Base-by-base conservation (phyloP, 2,329 filamentous ascomycete genomes). In the Paraphaeosphaeria minitans region DNA sequence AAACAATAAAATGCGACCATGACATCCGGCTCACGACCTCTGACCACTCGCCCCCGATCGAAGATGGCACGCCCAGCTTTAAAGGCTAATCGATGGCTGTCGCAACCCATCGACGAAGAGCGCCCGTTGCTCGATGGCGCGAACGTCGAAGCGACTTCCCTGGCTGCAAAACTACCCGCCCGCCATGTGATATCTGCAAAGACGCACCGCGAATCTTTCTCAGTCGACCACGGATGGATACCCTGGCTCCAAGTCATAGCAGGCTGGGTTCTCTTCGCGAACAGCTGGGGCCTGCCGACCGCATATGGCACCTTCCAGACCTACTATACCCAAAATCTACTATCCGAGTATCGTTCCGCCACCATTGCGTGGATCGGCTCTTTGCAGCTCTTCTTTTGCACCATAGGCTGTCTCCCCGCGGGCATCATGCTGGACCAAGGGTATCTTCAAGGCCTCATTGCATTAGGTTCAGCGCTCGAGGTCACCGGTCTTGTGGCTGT, bases 231-330 rank as follows among this genome's bases (percentile, higher is more conserved):
- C 54, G 79, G 79, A 1, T 60, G 73, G 14, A 67, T 61, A 42
- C 78, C 79, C 16, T 81, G 78, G 79, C 63, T 80, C 33, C 78
- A 80, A 59, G 79, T 80, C 1, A 49, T 78, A 13, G 75, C 75
- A n/a, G 66, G 68, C 27, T 80, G 79, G 65, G 6, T 31, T 5
- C 29, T 31, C 4, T 31, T 31, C 10, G 29, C 29, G 4, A 31
- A 31, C 10, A 31, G 29, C 10, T 31, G 29, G 29, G 29, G 8
- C 4, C 9, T 31, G 8, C 29, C 29, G 8, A 6, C 29, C 29
- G 29, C 29, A 8, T 31, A 31, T 31, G 29, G 29, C 10, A 31
- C 29, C 4, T 31, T 31, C 29, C 29, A 31, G 29, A 31, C 29
- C 29, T 31, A 31, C 8, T 31, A 31, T 10, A 31, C 29, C 10